These are phyloP conservation scores for Sequoia sempervirens DNA, from an alignment of 75 land plant genomes.

Conservation along the genomic window DNA sequence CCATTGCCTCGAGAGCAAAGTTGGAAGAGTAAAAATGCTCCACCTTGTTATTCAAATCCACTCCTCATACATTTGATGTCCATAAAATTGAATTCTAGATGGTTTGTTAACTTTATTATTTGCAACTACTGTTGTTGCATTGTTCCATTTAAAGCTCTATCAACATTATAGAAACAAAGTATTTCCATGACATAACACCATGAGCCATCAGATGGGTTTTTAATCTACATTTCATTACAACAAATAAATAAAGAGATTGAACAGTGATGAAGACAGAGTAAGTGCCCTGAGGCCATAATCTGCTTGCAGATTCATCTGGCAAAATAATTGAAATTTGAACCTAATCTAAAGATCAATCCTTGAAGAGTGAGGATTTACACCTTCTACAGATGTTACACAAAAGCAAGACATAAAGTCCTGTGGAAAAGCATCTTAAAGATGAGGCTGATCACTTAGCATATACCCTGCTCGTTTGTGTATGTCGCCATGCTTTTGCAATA, in stretches of 20 bases:
- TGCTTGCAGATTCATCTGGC: slow-evolving; percentile 6
- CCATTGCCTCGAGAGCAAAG: neutral
- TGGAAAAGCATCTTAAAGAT: neutral
- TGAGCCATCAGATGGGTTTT: neutral
- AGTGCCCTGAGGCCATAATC: neutral
- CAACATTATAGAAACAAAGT: neutral
- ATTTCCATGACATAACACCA: neutral
- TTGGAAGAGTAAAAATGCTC: too few relatives aligned
- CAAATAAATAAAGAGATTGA: slow-evolving; percentile 1
- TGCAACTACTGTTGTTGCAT: neutral
- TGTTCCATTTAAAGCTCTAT: neutral
- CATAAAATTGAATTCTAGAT: neutral
- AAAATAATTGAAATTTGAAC: slow-evolving; percentile 9
- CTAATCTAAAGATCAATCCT: slow-evolving; percentile 7
- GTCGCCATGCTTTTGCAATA: neutral
- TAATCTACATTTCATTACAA: slow-evolving; percentile 10
- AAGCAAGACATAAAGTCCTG: neutral
- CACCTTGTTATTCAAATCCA: neutral
- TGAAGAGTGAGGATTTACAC: neutral
- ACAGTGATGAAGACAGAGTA: neutral
- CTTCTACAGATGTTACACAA: neutral
- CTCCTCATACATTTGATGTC: neutral
- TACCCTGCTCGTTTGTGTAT: neutral
- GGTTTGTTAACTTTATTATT: neutral
- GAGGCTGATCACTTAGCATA: slow-evolving; percentile 5